Percentiles rank a stretch among this genome's conserved stretches.
phyloP scores from a whole-genome alignment of 192 early-diverging fungal species.

The Rhizoclosmatium sp. region DNA sequence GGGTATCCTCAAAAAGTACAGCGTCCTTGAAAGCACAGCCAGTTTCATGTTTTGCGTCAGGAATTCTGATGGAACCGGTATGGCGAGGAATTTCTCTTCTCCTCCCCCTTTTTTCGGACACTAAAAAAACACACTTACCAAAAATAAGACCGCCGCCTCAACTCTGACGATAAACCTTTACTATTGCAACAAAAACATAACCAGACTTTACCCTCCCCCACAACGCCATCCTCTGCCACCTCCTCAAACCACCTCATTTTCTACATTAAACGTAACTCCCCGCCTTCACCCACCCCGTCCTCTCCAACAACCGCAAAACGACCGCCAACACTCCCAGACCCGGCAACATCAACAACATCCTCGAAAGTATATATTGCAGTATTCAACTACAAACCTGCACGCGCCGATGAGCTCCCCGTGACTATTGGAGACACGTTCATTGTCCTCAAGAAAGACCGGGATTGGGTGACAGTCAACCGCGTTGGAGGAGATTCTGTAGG shows the following conservation, averaged over 20 bases:
- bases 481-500: background rate
- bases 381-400: conserved; percentile 66
- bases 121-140: background rate
- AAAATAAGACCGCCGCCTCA: conserved; percentile 68
- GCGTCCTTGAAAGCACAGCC: conserved; percentile 85
- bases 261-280: background rate
- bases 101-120: conserved; percentile 32
- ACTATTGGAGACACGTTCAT: conserved; percentile 68
- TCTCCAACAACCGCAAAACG: background rate
- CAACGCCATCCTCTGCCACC: background rate
- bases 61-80: conserved; percentile 64
- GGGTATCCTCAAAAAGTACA: conserved; percentile 89
- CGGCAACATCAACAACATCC: conserved; percentile 68
- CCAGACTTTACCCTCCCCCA: conserved; percentile 13
- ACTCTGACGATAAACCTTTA: conserved; percentile 81
- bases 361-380: conserved; percentile 61
- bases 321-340: conserved; percentile 5
- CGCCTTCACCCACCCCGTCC: background rate
- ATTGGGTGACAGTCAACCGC: conserved; percentile 62
- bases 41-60: conserved; percentile 82
- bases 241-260: background rate
- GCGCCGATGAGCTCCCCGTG: conserved; percentile 68
- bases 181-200: conserved; percentile 31
- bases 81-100: background rate
- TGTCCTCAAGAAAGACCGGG: conserved; percentile 61